A percentile compares a stretch with the other conserved stretches of the same genome.
phyloP scores from a whole-genome alignment of 192 early-diverging fungal species.

The Backusella australiensis region DNA sequence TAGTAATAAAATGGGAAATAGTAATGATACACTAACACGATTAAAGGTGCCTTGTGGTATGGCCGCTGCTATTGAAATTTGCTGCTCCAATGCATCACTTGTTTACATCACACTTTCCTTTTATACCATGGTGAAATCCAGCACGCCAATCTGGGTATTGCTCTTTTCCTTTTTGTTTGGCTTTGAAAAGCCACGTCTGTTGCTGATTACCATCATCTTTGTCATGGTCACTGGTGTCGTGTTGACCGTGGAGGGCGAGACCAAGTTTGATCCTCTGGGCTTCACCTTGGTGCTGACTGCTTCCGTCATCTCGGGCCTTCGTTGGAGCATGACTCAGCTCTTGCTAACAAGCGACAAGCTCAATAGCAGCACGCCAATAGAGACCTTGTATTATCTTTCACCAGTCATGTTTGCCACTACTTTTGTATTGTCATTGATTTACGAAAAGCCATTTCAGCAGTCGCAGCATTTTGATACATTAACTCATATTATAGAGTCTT shows the following conservation, averaged over 20 bases:
- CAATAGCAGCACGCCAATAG: slow-evolving; percentile 79
- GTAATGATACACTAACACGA: background rate
- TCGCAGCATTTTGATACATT: slow-evolving; percentile 56
- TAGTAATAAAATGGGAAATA: background rate
- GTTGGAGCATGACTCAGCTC: slow-evolving; percentile 82
- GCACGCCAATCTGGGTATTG: slow-evolving; percentile 67
- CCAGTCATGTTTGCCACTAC: slow-evolving; percentile 77
- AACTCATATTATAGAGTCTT: slow-evolving; percentile 36
- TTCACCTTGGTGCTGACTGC: slow-evolving; percentile 61
- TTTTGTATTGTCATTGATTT: slow-evolving; percentile 47
- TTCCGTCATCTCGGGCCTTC: slow-evolving; percentile 72
- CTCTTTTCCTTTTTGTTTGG: slow-evolving; percentile 81
- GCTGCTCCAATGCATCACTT: slow-evolving; percentile 75
- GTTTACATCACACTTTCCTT: slow-evolving; percentile 82
- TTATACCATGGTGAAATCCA: slow-evolving; percentile 78
- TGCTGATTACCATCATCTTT: slow-evolving; percentile 62
- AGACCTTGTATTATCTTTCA: slow-evolving; percentile 70
- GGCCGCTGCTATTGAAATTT: slow-evolving; percentile 81
- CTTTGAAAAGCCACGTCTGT: slow-evolving; percentile 63
- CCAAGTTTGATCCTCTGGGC: slow-evolving; percentile 55
- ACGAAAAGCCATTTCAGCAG: slow-evolving; percentile 55
- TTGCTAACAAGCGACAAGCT: slow-evolving; percentile 62
- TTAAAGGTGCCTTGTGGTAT: slow-evolving; percentile 52
- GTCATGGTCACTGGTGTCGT: slow-evolving; percentile 76
- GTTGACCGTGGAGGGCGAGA: slow-evolving; percentile 73